These are phyloP conservation scores for Leccinellum rugosiceps DNA, from an alignment of 768 basidiomycete genomes.

Conservation along the genomic window DNA sequence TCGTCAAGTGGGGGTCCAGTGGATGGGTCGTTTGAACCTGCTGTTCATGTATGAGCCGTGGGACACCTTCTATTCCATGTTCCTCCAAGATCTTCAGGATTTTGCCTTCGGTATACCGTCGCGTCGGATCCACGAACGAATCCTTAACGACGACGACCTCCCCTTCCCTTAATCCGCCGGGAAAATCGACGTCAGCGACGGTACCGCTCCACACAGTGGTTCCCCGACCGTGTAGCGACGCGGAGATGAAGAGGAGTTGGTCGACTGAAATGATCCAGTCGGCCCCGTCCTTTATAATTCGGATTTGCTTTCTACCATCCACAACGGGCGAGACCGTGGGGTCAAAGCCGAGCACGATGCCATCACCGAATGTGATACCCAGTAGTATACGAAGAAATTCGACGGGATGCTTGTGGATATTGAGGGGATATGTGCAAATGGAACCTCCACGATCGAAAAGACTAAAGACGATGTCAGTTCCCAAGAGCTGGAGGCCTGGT, in stretches of 20 bases:
- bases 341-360: neutral
- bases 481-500: neutral
- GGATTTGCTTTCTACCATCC: neutral
- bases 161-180: neutral
- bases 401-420: constrained; percentile 1
- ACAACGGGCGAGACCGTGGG: neutral
- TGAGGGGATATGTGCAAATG: neutral
- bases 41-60: neutral
- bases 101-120: neutral
- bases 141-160: neutral
- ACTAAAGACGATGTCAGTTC: neutral
- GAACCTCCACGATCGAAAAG: constrained; percentile 6
- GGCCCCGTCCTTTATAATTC: neutral
- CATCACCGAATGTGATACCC: neutral
- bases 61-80: neutral
- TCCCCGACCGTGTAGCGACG: neutral
- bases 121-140: neutral
- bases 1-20: neutral
- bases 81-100: neutral
- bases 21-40: neutral
- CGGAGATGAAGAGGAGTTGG: neutral
- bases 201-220: neutral
- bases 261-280: neutral
- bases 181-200: neutral
- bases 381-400: neutral